Evolutionary conservation across 768 basidiomycete genomes (phyloP), one percentile per base, ranked within the genome.

Genomic region (Rhizopogon rudus): DNA sequence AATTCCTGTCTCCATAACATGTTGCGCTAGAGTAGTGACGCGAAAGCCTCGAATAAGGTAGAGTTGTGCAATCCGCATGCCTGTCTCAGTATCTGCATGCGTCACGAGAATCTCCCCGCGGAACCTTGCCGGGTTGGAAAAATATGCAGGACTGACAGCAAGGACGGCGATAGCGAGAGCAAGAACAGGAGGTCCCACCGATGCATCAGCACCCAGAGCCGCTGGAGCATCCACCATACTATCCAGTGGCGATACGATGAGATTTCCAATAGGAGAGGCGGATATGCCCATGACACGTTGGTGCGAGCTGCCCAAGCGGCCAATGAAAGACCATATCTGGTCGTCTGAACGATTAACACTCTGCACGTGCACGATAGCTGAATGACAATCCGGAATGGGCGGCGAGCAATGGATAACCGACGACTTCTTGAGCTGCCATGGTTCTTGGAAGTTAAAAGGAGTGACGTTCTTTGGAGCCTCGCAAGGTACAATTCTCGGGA

Each of bases 291-390:
- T 41, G 22, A 51, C 37, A 13, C 29, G 1, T 28, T 16, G 25
- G 25, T 9, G 14, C 6, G 43, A 44, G 14, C 14, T 25, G 13
- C 14, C 25, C 25, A 44, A 28, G 7, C 13, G n/a, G 13, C 52
- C 52, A 53, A 53, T 16, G 29, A 53, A 53, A 33, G 25, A 1
- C 52, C 52, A 53, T 43, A 53, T 10, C 42, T 31, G 28, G 7
- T 31, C 41, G 5, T 53, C 52, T 20, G 20, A 20, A 7, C 6
- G 43, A 14, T 3, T 17, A 7, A 22, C 28, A 20, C 29, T 17
- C 17, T 14, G 52, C 10, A 33, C 31, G 31, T 44, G 31, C 25
- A 33, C 52, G n/a, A 44, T 13, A 20, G 20, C 40, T 13, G 52
- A 51, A 43, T 53, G 16, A 17, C 33, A 28, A 33, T 53, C 41